A percentile compares a stretch with the other conserved stretches of the same genome.
Conservation (phyloP, 257 asterid genomes). For the Fraxinus quadrangulata region DNA sequence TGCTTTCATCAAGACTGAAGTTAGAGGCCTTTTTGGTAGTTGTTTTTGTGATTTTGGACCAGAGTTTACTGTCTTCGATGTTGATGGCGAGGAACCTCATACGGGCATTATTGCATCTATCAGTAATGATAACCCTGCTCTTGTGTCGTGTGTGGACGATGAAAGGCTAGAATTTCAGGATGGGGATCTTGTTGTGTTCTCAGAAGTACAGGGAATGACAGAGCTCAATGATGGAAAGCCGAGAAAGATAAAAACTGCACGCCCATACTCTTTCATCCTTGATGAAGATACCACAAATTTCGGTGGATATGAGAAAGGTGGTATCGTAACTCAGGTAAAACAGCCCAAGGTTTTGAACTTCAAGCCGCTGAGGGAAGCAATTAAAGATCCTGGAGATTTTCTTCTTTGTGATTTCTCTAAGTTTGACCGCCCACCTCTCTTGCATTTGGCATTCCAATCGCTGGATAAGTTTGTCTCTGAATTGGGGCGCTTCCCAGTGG, state of each 20-base stretch:
- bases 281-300: constrained; percentile 81
- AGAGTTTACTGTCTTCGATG: constrained; percentile 79
- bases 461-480: constrained; percentile 71
- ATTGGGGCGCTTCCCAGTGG: constrained; percentile 67
- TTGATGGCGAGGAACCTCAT: constrained; percentile 94
- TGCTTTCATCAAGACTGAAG: constrained; percentile 87
- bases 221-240: constrained; percentile 95
- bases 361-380: constrained; percentile 76
- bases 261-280: constrained; percentile 80
- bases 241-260: constrained; percentile 67
- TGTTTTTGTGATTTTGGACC: constrained; percentile 93
- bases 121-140: constrained; percentile 81
- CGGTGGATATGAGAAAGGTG: constrained; percentile 79
- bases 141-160: constrained; percentile 88
- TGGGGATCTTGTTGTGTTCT: constrained; percentile 84
- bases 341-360: constrained; percentile 85
- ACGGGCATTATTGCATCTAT: constrained; percentile 89
- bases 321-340: constrained; percentile 88
- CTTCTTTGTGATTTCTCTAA: constrained; percentile 90
- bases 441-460: constrained; percentile 90
- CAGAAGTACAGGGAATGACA: constrained; percentile 84
- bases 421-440: constrained; percentile 85
- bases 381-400: constrained; percentile 81
- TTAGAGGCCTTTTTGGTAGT: constrained; percentile 86
- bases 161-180: constrained; percentile 96